Evolutionary conservation across 169 alveolate genomes (phyloP), one percentile per base, ranked within the genome.

Genomic region (Cryptosporidium sp.): DNA sequence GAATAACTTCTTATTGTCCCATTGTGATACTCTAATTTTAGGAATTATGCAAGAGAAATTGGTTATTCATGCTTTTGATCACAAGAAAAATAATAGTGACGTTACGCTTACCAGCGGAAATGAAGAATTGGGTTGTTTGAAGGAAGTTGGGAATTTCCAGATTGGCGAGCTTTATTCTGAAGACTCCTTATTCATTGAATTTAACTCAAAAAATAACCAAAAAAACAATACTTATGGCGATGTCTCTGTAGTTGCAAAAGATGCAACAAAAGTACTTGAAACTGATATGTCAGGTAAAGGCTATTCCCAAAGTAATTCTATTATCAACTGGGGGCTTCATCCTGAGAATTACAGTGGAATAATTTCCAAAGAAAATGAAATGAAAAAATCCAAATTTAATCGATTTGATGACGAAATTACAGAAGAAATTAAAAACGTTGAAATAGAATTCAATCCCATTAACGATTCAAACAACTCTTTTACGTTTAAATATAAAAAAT

Each of bases 141-240:
- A 62, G n/a, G 52, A 60, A 29, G n/a, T 80, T 8, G 10, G 39
- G n/a, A 18, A 16, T 10, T 37, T 80, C 14, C 73, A 80, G 35
- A 65, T 80, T 33, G 89, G 89, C 6, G 89, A 80, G 16, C 75
- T 80, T 26, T 80, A 80, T 42, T 44, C 89, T 3, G 80, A 80
- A 80, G 51, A 80, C 23, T 42, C 53, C 16, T 23, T 80, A 7
- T 37, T n/a, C 29, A 29, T 80, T 12, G 89, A 80, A 62, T 31
- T 80, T 4, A 60, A 61, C 42, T 29, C 75, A 10, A 61, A 61
- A 21, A 80, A 14, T 62, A 48, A 12, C 10, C 37, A 45, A 42
- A 80, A 62, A 12, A 7, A 10, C 5, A 70, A 48, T 26, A 44
- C 14, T 7, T 37, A n/a, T n/a, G n/a, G 44, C 18, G 68, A 61